Evolutionary conservation across 345 rosid genomes (phyloP).

Genomic region (Diplotaxis tenuifolia): DNA sequence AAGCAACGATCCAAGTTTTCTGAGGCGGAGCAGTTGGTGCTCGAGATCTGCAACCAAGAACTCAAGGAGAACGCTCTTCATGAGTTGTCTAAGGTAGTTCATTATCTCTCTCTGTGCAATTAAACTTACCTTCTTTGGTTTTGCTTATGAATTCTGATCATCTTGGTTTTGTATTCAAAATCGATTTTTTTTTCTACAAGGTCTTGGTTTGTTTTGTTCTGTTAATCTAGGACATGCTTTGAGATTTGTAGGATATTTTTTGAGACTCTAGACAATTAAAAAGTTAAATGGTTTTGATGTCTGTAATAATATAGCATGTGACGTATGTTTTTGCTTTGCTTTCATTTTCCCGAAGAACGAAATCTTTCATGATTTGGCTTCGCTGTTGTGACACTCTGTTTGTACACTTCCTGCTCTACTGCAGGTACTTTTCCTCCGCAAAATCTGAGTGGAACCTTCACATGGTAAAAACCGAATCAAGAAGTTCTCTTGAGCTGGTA

Average conservation of each 20-base stretch:
- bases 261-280: not conserved
- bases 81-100: constrained; percentile 60
- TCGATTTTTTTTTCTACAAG: not conserved
- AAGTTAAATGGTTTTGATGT: not conserved
- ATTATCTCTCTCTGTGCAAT: not conserved
- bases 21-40: constrained; percentile 72
- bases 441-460: too few relatives aligned
- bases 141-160: not conserved
- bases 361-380: too few relatives aligned
- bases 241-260: not conserved
- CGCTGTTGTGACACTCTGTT: too few relatives aligned
- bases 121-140: not conserved
- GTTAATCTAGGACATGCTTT: not conserved
- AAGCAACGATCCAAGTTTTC: constrained; percentile 61
- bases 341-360: too few relatives aligned
- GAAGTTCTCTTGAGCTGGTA: too few relatives aligned
- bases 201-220: not conserved
- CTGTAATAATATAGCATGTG: not conserved
- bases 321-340: too few relatives aligned
- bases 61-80: constrained; percentile 75
- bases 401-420: too few relatives aligned
- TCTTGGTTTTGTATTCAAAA: not conserved
- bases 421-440: too few relatives aligned
- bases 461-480: too few relatives aligned
- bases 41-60: constrained; percentile 69